These are phyloP conservation scores for Mucor piriformis DNA, from an alignment of 371 early-diverging fungal genomes.

Conservation along the genomic window DNA sequence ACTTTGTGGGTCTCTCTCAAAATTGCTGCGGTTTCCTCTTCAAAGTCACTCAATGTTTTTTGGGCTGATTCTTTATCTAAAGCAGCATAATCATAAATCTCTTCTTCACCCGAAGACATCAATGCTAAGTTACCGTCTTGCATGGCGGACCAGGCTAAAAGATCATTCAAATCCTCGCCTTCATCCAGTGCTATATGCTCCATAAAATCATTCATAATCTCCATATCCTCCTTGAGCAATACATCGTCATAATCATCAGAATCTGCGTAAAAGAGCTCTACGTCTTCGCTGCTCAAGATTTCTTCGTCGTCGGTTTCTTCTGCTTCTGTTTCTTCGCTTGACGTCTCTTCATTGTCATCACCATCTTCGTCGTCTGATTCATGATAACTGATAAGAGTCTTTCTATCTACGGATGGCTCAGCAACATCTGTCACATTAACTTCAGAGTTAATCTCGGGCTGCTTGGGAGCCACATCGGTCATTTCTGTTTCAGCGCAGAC, in stretches of 20 bases:
- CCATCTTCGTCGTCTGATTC: background rate
- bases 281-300: constrained; percentile 8
- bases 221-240: constrained; percentile 35
- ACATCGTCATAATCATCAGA: constrained; percentile 25
- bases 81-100: constrained; percentile 20
- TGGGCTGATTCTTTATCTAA: background rate
- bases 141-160: constrained; percentile 16
- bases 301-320: constrained; percentile 8
- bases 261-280: background rate
- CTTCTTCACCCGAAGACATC: constrained; percentile 6
- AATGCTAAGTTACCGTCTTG: constrained; percentile 11
- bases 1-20: constrained; percentile 1
- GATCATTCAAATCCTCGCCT: constrained; percentile 20
- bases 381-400: too few relatives aligned
- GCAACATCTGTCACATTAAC: too few relatives aligned
- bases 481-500: too few relatives aligned
- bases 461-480: background rate
- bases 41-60: constrained; percentile 1
- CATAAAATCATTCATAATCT: constrained; percentile 44
- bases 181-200: constrained; percentile 32
- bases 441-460: background rate
- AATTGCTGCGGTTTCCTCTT: constrained; percentile 4
- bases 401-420: too few relatives aligned
- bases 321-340: background rate
- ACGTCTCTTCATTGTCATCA: background rate